phyloP scores from a whole-genome alignment of 768 basidiomycete genomes.

The Termitomyces sp. region DNA sequence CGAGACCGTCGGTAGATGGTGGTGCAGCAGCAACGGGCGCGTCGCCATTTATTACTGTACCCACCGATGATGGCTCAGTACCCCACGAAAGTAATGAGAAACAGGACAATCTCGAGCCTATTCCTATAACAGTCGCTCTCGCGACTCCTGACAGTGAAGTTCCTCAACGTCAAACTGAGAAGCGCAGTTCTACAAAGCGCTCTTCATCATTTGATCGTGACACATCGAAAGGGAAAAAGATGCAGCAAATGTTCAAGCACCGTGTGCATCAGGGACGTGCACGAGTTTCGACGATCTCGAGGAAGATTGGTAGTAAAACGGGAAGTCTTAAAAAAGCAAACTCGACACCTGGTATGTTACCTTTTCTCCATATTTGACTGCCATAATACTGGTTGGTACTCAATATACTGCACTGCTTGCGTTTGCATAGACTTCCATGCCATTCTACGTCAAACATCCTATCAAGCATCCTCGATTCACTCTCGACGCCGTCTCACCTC shows the following conservation, averaged over 20 bases:
- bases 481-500: slow-evolving; percentile 60
- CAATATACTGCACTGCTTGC: not conserved
- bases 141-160: slow-evolving; percentile 42
- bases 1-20: slow-evolving; percentile 16
- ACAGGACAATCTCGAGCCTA: slow-evolving; percentile 17
- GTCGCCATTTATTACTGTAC: slow-evolving; percentile 5
- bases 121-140: slow-evolving; percentile 57
- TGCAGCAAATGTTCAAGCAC: slow-evolving; percentile 70
- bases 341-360: slow-evolving; percentile 62
- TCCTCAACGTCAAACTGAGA: not conserved
- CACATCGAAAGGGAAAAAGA: slow-evolving; percentile 59
- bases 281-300: slow-evolving; percentile 70
- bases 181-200: slow-evolving; percentile 19
- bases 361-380: not conserved
- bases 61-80: not conserved
- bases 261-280: slow-evolving; percentile 70
- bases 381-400: not conserved
- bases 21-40: slow-evolving; percentile 4
- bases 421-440: slow-evolving; percentile 57
- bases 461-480: slow-evolving; percentile 82
- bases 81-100: slow-evolving; percentile 1
- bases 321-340: slow-evolving; percentile 51
- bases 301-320: slow-evolving; percentile 61
- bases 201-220: slow-evolving; percentile 35
- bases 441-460: slow-evolving; percentile 49